These are phyloP conservation scores for Roridomyces roridus DNA, from an alignment of 768 basidiomycete species.

Conservation along the genomic window DNA sequence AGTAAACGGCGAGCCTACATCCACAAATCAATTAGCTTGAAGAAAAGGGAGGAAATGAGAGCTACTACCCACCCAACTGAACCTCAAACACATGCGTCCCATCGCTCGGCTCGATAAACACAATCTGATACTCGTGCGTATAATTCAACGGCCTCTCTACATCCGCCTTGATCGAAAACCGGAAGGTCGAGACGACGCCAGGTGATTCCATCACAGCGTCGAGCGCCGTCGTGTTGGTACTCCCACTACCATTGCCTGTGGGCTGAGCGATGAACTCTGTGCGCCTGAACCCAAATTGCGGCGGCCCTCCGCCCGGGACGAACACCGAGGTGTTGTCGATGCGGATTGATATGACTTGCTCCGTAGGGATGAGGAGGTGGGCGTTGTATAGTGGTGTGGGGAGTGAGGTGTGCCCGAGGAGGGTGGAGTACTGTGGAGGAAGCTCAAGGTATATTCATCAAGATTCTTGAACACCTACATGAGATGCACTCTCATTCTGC, in stretches of 20 bases:
- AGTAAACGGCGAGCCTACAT: slow-evolving; percentile 61
- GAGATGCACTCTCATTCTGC: slow-evolving; percentile 49
- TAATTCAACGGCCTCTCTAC: slow-evolving; percentile 52
- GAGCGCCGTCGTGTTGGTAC: slow-evolving; percentile 35
- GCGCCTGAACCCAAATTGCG: slow-evolving; percentile 63
- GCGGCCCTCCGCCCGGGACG: slow-evolving; percentile 51
- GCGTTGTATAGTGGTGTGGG: slow-evolving; percentile 61
- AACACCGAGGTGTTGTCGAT: slow-evolving; percentile 68
- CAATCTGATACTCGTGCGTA: slow-evolving; percentile 66
- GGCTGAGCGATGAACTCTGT: slow-evolving; percentile 64
- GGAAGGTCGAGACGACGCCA: slow-evolving; percentile 53
- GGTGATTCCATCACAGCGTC: slow-evolving; percentile 47
- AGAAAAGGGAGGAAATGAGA: background rate
- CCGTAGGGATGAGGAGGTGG: slow-evolving; percentile 35
- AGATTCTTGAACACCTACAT: slow-evolving; percentile 40
- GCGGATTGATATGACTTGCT: slow-evolving; percentile 57
- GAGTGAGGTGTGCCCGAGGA: slow-evolving; percentile 42
- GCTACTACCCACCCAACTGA: slow-evolving; percentile 52
- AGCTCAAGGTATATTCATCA: background rate
- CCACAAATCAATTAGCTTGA: background rate
- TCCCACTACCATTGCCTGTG: slow-evolving; percentile 32
- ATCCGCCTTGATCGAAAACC: slow-evolving; percentile 54
- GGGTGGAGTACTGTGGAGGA: slow-evolving; percentile 46
- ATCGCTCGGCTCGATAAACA: slow-evolving; percentile 67
- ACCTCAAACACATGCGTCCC: slow-evolving; percentile 66